Percentiles rank a stretch among this genome's conserved stretches.
Evolutionary conservation across 805 yeast species (phyloP).

Genomic region (Lachancea thermotolerans): DNA sequence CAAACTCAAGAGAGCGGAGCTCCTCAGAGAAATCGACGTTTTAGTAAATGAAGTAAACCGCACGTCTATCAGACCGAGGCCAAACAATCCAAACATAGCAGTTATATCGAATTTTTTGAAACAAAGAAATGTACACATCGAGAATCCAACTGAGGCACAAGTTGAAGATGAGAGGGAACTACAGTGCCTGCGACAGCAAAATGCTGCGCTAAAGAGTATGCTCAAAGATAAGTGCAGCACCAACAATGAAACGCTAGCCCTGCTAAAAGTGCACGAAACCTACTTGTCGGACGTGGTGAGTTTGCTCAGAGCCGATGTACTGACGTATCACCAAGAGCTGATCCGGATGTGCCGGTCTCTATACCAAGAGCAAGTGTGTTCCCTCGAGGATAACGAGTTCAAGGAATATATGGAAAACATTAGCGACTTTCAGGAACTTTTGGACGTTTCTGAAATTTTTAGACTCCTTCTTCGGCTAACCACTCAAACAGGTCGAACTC

Average conservation of each 20-base stretch:
- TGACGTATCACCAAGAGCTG: conserved; percentile 11
- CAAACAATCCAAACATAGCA: conserved; percentile 12
- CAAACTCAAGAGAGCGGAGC: conserved; percentile 15
- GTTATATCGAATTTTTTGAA: conserved; percentile 15
- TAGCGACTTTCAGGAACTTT: conserved; percentile 14
- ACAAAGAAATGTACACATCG: conserved; percentile 7
- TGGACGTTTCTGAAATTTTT: conserved; percentile 17
- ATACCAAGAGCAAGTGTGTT: conserved; percentile 12
- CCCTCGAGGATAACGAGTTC: conserved; percentile 20
- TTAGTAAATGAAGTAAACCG: conserved; percentile 15
- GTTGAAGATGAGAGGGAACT: conserved; percentile 1
- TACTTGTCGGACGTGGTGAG: conserved; percentile 15
- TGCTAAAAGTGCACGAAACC: conserved; percentile 18
- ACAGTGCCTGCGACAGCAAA: conserved; percentile 10
- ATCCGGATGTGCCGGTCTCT: conserved; percentile 10
- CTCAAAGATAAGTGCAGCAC: conserved; percentile 7
- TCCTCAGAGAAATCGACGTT: conserved; percentile 17
- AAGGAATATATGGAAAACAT: conserved; percentile 15
- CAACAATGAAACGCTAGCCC: conserved; percentile 13
- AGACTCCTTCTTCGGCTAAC: conserved; percentile 12
- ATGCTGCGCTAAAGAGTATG: conserved; percentile 10
- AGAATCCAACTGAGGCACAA: neutral
- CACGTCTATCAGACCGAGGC: neutral
- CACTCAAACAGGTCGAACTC: neutral
- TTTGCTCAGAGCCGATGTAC: conserved; percentile 16